Percentiles rank a stretch among this genome's conserved stretches.
Evolutionary conservation across 805 yeast species (phyloP).

Genomic region (Wickerhamia fluorescens): DNA sequence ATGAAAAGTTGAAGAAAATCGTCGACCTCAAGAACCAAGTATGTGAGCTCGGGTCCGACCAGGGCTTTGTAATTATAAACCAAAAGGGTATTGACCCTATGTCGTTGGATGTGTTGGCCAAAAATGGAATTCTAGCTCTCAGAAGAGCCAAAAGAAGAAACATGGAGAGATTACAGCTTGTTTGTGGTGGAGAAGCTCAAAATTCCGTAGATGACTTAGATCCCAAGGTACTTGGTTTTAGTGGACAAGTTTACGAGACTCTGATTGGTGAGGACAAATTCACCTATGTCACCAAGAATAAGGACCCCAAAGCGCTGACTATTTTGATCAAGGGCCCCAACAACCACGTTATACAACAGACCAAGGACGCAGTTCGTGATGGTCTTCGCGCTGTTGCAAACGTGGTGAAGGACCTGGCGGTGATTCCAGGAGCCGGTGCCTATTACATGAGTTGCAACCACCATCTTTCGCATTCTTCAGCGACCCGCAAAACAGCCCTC

Average conservation of each 20-base stretch:
- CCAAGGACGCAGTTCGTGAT: constrained; percentile 95
- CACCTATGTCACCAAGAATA: constrained; percentile 87
- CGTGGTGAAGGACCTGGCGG: constrained; percentile 74
- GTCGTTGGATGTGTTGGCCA: constrained; percentile 91
- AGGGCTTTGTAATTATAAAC: constrained; percentile 89
- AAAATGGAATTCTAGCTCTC: constrained; percentile 85
- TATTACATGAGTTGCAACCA: constrained; percentile 79
- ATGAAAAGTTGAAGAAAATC: constrained; percentile 84
- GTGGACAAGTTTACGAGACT: constrained; percentile 88
- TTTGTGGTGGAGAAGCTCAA: constrained; percentile 97
- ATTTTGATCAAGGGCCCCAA: constrained; percentile 92
- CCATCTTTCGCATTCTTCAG: constrained; percentile 43
- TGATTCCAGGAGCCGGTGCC: constrained; percentile 97
- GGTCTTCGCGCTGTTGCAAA: constrained; percentile 94
- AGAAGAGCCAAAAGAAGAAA: constrained; percentile 98
- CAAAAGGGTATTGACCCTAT: constrained; percentile 99
- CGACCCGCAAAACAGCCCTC: constrained; percentile 44
- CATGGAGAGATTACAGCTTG: constrained; percentile 95
- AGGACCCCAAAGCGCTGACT: constrained; percentile 86
- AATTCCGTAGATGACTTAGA: constrained; percentile 91
- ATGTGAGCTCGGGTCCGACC: constrained; percentile 63
- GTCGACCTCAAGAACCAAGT: constrained; percentile 90
- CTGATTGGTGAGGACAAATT: constrained; percentile 95
- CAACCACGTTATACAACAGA: constrained; percentile 79
- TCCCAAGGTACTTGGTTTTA: constrained; percentile 73